Evolutionary conservation across 164 flowering plant genomes (phyloP).

Genomic region (Saururus chinensis): DNA sequence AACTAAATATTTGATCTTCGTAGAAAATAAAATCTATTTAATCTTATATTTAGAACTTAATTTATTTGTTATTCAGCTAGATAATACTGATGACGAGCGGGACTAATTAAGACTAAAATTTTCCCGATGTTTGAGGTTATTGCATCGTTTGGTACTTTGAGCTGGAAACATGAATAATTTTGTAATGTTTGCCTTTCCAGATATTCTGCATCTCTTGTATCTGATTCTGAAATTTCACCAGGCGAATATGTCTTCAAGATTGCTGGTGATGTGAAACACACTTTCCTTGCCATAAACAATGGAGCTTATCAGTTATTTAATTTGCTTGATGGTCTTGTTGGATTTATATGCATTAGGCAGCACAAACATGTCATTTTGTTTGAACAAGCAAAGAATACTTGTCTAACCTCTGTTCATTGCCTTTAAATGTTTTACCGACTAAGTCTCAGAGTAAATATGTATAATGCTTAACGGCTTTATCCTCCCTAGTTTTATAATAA

Average conservation of each 20-base stretch:
- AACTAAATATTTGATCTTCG: neutral
- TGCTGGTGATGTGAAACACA: constrained; percentile 37
- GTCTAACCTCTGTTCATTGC: neutral
- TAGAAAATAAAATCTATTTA: neutral
- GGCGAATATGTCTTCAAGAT: constrained; percentile 63
- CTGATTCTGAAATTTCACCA: constrained; percentile 55
- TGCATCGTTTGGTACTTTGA: neutral
- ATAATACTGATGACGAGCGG: neutral
- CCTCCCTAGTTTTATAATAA: too few relatives aligned
- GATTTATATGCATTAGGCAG: neutral
- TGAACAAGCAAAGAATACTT: neutral
- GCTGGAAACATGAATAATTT: neutral
- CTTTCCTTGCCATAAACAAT: neutral
- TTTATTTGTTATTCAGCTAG: neutral
- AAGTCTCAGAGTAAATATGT: neutral
- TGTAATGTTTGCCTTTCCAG: constrained; percentile 31
- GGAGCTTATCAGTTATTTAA: neutral
- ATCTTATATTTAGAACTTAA: neutral
- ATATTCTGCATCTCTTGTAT: constrained; percentile 65
- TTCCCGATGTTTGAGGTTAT: neutral
- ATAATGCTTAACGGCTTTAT: too few relatives aligned
- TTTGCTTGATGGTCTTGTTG: neutral
- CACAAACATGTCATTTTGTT: neutral
- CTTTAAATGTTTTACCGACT: neutral
- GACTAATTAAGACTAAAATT: neutral